A percentile compares a stretch with the other conserved stretches of the same genome.
These are phyloP conservation scores for Colletotrichum musae DNA, from an alignment of 2,329 filamentous ascomycete genomes.

Conservation along the genomic window DNA sequence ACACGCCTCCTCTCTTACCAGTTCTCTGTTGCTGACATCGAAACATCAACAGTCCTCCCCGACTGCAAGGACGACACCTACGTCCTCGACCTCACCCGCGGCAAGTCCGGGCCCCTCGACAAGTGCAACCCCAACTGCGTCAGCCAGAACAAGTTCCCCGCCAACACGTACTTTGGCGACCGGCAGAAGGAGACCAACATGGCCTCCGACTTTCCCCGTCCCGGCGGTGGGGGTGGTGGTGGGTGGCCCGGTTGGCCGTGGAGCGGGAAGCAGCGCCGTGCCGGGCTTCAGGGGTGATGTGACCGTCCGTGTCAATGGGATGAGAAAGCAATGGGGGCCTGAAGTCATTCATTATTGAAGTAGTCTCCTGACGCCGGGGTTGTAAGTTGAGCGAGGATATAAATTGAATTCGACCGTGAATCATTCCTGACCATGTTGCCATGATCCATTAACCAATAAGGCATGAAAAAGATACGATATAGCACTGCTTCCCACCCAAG, in stretches of 20 bases:
- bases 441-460: neutral
- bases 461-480: neutral
- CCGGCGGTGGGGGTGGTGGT: conserved; percentile 1
- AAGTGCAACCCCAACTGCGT: conserved; percentile 42
- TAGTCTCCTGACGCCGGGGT: no score
- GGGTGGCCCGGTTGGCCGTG: neutral
- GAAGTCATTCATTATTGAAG: no score
- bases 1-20: neutral
- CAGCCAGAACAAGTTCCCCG: conserved; percentile 40
- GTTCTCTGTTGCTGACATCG: neutral
- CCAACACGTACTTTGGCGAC: conserved; percentile 39
- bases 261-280: conserved; percentile 4
- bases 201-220: conserved; percentile 29
- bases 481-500: neutral
- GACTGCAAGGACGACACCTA: conserved; percentile 40
- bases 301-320: no score
- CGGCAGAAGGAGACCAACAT: conserved; percentile 37
- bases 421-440: neutral
- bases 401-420: conserved; percentile 16
- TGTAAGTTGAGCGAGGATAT: neutral
- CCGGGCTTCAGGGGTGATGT: neutral
- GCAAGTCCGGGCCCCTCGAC: conserved; percentile 40
- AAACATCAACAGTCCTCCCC: conserved; percentile 29
- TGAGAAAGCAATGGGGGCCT: no score
- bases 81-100: conserved; percentile 39